Evolutionary conservation across 2,329 filamentous ascomycete genomes (phyloP).

Genomic region (Cyanodermella asteris): DNA sequence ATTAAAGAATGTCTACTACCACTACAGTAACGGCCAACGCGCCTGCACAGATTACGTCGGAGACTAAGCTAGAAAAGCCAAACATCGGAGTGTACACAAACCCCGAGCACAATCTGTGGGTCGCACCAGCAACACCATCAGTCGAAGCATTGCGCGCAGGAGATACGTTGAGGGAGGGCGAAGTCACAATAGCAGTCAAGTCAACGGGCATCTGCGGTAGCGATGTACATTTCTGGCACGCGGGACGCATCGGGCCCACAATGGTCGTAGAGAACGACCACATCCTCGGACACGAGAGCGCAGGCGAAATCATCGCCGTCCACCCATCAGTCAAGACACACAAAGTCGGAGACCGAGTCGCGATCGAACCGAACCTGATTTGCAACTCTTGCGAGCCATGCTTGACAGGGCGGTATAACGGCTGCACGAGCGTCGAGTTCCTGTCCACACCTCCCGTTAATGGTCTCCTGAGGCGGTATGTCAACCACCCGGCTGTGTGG

Average conservation of each 20-base stretch:
- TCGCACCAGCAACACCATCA: conserved; percentile 54
- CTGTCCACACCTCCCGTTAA: conserved; percentile 76
- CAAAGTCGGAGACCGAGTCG: conserved; percentile 72
- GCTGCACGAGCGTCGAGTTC: conserved; percentile 69
- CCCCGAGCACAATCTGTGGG: conserved; percentile 76
- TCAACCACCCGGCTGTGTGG: conserved; percentile 86
- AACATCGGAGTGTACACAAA: conserved; percentile 97
- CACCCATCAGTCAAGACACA: conserved; percentile 60
- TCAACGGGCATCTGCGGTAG: conserved; percentile 96
- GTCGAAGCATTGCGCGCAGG: conserved; percentile 51
- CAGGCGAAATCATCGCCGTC: conserved; percentile 58
- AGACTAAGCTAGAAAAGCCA: no score
- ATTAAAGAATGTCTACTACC: conserved; percentile 7
- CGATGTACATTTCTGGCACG: conserved; percentile 94
- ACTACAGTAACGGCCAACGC: conserved; percentile 24
- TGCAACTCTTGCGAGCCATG: conserved; percentile 82
- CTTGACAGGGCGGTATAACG: conserved; percentile 83
- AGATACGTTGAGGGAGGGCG: conserved; percentile 48
- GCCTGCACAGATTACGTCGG: no score
- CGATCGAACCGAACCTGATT: conserved; percentile 83
- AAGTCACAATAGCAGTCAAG: conserved; percentile 74
- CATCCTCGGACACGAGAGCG: conserved; percentile 85
- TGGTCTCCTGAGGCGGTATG: conserved; percentile 72
- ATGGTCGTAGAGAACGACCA: conserved; percentile 83
- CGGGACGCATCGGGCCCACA: conserved; percentile 80